Conservation (phyloP, 768 basidiomycete species). For the Sarcomyxa edulis region DNA sequence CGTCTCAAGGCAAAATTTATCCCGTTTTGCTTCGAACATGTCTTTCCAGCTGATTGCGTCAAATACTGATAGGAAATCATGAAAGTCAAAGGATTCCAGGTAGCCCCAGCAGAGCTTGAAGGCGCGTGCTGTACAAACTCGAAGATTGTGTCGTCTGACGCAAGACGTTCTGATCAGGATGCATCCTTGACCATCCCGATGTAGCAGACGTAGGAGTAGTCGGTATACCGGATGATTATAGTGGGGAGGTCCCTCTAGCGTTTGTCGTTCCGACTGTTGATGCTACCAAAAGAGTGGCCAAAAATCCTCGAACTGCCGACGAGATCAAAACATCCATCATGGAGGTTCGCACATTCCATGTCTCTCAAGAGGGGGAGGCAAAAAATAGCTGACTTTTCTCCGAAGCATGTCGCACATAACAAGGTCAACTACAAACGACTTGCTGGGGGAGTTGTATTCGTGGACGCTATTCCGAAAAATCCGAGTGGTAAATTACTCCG, state of each 20-base stretch:
- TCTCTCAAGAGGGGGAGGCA: no score
- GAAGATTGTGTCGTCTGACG: no score
- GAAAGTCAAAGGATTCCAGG: constrained; percentile 66
- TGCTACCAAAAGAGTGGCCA: constrained; percentile 28
- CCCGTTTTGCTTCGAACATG: neutral
- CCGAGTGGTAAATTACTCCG: constrained; percentile 52
- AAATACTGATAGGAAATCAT: constrained; percentile 40
- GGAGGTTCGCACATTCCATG: constrained; percentile 38
- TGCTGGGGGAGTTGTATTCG: constrained; percentile 38
- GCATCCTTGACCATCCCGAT: constrained; percentile 52
- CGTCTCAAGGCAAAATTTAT: constrained; percentile 42
- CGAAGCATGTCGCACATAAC: constrained; percentile 29
- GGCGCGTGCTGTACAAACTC: constrained; percentile 21
- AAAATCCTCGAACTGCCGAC: constrained; percentile 18
- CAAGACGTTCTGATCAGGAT: no score
- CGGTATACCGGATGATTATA: constrained; percentile 61
- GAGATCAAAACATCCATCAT: constrained; percentile 39
- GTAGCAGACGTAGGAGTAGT: constrained; percentile 62
- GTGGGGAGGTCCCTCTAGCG: constrained; percentile 68
- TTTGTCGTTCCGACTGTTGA: constrained; percentile 49
- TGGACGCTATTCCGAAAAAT: constrained; percentile 40
- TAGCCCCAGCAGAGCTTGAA: constrained; percentile 70
- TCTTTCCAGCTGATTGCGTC: no score
- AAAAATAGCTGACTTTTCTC: neutral
- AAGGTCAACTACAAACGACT: constrained; percentile 39